These are phyloP conservation scores for Talaromyces borbonicus DNA, from an alignment of 495 filamentous ascomycete genomes.

Conservation along the genomic window DNA sequence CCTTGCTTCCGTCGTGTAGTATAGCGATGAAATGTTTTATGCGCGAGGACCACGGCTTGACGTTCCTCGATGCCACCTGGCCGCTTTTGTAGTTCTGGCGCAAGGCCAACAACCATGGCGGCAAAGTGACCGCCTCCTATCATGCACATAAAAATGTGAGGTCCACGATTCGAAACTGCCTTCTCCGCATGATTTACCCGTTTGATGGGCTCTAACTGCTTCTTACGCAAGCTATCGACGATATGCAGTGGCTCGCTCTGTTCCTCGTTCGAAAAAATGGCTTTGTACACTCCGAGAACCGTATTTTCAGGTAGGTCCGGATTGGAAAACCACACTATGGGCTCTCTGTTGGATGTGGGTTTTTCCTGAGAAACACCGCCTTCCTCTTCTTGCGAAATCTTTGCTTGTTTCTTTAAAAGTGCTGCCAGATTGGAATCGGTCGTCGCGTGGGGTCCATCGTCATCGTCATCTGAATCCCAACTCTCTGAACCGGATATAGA, in stretches of 20 bases:
- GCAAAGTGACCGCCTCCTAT: slow-evolving; percentile 97
- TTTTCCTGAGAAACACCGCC: slow-evolving; percentile 40
- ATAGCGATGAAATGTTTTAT: slow-evolving; percentile 97
- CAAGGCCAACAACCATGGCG: slow-evolving; percentile 84
- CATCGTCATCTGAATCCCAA: slow-evolving; percentile 46
- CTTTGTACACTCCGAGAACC: slow-evolving; percentile 76
- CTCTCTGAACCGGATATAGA: slow-evolving; percentile 79
- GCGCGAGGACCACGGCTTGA: slow-evolving; percentile 76
- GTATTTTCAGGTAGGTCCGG: slow-evolving; percentile 63
- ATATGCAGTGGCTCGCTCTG: slow-evolving; percentile 51
- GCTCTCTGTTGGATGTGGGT: slow-evolving; percentile 53
- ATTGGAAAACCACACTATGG: slow-evolving; percentile 78
- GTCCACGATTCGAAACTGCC: slow-evolving; percentile 48
- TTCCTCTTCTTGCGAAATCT: slow-evolving; percentile 44
- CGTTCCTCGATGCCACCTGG: slow-evolving; percentile 61
- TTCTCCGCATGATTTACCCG: slow-evolving; percentile 31
- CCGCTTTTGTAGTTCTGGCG: slow-evolving; percentile 66
- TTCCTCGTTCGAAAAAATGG: slow-evolving; percentile 66
- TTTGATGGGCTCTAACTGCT: slow-evolving; percentile 61
- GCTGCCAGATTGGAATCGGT: slow-evolving; percentile 56
- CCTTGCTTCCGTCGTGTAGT: slow-evolving; percentile 94
- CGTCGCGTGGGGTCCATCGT: slow-evolving; percentile 42
- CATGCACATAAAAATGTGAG: slow-evolving; percentile 95
- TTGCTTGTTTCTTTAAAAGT: slow-evolving; percentile 75
- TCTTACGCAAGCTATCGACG: slow-evolving; percentile 55